Evolutionary conservation across 192 early-diverging fungal genomes (phyloP).

Genomic region (Podila clonocystis): DNA sequence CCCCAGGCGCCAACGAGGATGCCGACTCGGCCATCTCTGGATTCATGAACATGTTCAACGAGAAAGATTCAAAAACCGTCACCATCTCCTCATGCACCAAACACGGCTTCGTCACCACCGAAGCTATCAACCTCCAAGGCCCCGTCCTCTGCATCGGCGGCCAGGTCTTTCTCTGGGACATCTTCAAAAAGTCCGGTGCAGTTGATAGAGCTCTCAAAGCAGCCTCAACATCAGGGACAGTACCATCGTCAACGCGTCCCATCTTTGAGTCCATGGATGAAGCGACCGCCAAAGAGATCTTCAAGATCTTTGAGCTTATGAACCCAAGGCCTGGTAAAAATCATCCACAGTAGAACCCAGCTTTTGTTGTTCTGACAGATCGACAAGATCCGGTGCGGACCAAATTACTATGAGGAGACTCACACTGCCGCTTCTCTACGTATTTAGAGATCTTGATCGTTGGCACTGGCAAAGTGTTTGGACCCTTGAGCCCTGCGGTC

Average conservation of each 20-base stretch:
- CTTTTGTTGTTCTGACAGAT: not conserved
- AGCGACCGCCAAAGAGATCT: slow-evolving; percentile 55
- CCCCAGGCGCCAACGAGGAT: slow-evolving; percentile 30
- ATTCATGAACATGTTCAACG: slow-evolving; percentile 69
- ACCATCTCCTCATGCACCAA: slow-evolving; percentile 59
- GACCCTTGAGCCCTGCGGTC: slow-evolving; percentile 59
- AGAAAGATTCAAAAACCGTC: slow-evolving; percentile 48
- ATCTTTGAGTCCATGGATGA: slow-evolving; percentile 50
- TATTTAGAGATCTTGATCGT: slow-evolving; percentile 69
- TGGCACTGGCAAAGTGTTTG: slow-evolving; percentile 64
- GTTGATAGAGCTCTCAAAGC: slow-evolving; percentile 10
- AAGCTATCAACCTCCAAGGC: slow-evolving; percentile 55
- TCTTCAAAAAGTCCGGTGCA: slow-evolving; percentile 38
- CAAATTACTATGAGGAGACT: not conserved
- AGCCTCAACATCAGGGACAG: not conserved
- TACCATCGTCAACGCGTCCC: slow-evolving; percentile 4
- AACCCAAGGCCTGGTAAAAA: slow-evolving; percentile 65
- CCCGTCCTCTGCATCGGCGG: slow-evolving; percentile 64
- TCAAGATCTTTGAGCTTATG: slow-evolving; percentile 66
- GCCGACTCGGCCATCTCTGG: slow-evolving; percentile 52
- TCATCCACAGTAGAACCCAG: no score
- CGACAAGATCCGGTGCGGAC: not conserved
- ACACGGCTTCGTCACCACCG: slow-evolving; percentile 63
- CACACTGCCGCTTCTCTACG: no score
- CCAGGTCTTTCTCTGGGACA: slow-evolving; percentile 66